These are phyloP conservation scores for Adansonia digitata DNA, from an alignment of 345 rosid species.

Conservation along the genomic window DNA sequence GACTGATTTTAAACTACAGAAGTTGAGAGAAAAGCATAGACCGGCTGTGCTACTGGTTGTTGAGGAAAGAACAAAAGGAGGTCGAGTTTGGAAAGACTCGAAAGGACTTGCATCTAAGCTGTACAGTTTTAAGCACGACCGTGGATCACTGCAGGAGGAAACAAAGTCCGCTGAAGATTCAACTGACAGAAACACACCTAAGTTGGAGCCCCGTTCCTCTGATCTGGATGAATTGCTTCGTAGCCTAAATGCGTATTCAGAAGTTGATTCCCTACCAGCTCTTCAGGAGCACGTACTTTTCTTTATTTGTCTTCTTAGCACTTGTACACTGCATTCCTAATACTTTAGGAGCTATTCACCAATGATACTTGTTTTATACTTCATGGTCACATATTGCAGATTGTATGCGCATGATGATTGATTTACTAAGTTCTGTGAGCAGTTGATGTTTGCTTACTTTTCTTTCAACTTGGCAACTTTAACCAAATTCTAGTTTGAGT, in stretches of 20 bases:
- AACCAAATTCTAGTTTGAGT: conserved; percentile 3
- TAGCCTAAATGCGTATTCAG: conserved; percentile 36
- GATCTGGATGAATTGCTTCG: conserved; percentile 37
- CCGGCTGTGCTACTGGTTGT: conserved; percentile 52
- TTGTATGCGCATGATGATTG: not conserved
- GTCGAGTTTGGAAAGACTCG: conserved; percentile 65
- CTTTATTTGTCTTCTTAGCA: conserved; percentile 9
- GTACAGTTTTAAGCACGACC: conserved; percentile 78
- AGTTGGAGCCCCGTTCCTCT: conserved; percentile 27
- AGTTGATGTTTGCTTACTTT: not conserved
- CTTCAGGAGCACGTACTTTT: conserved; percentile 77
- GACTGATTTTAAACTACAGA: conserved; percentile 64
- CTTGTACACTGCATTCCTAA: conserved; percentile 7
- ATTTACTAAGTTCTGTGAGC: not conserved
- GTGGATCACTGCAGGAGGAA: conserved; percentile 38
- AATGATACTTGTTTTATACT: conserved; percentile 5
- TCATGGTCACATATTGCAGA: not conserved
- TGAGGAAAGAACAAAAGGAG: conserved; percentile 60
- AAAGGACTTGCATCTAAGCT: conserved; percentile 79
- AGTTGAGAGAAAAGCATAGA: conserved; percentile 74
- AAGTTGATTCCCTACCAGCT: conserved; percentile 63
- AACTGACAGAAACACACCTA: conserved; percentile 19
- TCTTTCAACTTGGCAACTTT: conserved; percentile 3
- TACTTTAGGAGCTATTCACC: conserved; percentile 1
- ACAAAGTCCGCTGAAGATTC: conserved; percentile 28